phyloP scores from a whole-genome alignment of 2,329 filamentous ascomycete species.

The Pseudogymnoascus sp. region DNA sequence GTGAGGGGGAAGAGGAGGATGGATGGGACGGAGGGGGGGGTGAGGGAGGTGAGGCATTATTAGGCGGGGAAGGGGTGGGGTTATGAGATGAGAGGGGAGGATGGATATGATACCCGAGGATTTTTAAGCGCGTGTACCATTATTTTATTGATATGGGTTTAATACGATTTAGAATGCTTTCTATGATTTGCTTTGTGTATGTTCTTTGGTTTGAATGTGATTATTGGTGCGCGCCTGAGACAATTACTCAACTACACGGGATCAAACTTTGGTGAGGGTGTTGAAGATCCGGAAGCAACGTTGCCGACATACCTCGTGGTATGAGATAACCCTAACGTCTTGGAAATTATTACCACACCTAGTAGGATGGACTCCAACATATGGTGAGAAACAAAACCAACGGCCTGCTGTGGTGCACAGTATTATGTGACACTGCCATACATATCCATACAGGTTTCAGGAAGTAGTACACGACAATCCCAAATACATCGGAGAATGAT shows the following conservation, averaged over 20 bases:
- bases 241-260: neutral
- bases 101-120: constrained; percentile 1
- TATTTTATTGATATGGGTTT: neutral
- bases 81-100: neutral
- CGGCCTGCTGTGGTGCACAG: neutral
- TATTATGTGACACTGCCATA: neutral
- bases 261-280: neutral
- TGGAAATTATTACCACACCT: neutral
- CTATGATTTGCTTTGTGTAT: neutral
- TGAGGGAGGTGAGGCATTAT: constrained; percentile 34
- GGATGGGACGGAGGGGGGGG: constrained; percentile 67
- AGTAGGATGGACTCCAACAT: neutral
- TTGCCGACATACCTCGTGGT: neutral
- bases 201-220: neutral
- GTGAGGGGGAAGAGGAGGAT: constrained; percentile 68
- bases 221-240: neutral
- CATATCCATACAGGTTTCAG: neutral
- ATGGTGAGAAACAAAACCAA: neutral
- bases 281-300: neutral
- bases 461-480: neutral
- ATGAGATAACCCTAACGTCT: neutral
- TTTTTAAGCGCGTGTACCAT: neutral
- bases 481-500: neutral
- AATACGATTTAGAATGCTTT: neutral
- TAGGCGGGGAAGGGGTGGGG: neutral